These are phyloP conservation scores for Nannizzia gypsea DNA, from an alignment of 2,329 filamentous ascomycete species.

Conservation along the genomic window DNA sequence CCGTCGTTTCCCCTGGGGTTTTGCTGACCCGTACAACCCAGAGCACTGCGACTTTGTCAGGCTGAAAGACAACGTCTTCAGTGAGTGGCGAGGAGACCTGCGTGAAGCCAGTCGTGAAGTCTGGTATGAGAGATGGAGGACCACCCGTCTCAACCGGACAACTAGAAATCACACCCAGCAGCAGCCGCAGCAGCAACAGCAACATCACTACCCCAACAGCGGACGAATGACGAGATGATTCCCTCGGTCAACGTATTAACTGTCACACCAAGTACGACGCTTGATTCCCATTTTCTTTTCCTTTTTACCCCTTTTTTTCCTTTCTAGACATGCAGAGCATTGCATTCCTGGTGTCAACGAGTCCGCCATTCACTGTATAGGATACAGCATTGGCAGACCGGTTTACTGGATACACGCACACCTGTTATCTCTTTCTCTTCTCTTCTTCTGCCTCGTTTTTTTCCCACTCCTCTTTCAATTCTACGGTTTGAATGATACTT, in stretches of 20 bases:
- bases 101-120: constrained; percentile 80
- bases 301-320: not conserved
- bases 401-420: not conserved
- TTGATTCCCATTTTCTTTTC: not conserved
- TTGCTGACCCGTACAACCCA: constrained; percentile 82
- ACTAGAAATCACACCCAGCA: not conserved
- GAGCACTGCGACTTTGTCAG: constrained; percentile 89
- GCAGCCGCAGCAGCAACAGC: not conserved
- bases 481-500: not conserved
- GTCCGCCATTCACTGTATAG: not conserved
- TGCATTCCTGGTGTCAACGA: not conserved
- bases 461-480: not conserved
- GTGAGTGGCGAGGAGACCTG: constrained; percentile 82
- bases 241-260: not conserved
- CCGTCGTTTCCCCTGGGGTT: constrained; percentile 90
- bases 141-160: constrained; percentile 31
- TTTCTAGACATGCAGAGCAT: not conserved
- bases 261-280: not conserved
- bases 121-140: constrained; percentile 96
- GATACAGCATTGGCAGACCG: not conserved
- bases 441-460: not conserved
- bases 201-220: too few relatives aligned
- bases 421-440: not conserved
- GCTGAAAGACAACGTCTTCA: constrained; percentile 84
- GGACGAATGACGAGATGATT: not conserved